phyloP scores from a whole-genome alignment of 345 rosid genomes.

The Syzygium jambos region DNA sequence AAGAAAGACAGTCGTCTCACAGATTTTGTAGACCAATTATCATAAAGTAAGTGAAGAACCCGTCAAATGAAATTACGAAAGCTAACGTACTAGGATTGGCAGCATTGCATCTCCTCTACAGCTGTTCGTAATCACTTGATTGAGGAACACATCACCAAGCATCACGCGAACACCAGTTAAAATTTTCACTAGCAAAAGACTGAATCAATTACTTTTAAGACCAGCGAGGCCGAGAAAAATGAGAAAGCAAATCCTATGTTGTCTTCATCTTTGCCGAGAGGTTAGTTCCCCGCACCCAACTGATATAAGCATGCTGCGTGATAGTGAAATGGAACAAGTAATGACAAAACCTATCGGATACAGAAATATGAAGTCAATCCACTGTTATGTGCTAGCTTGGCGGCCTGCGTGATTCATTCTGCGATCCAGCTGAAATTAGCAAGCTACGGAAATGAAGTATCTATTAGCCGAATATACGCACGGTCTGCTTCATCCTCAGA shows the following conservation, averaged over 20 bases:
- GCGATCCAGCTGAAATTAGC: background rate
- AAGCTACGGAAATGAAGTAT: background rate
- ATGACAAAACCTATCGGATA: background rate
- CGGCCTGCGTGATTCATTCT: background rate
- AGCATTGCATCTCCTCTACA: background rate
- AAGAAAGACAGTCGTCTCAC: background rate
- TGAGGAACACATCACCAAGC: background rate
- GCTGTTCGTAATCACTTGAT: background rate
- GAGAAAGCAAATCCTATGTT: background rate
- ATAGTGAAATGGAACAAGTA: background rate
- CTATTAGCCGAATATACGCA: background rate
- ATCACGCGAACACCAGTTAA: background rate
- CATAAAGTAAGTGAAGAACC: background rate
- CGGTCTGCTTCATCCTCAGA: background rate
- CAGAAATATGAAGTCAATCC: background rate
- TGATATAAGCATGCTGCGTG: background rate
- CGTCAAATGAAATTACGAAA: background rate
- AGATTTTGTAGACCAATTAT: background rate
- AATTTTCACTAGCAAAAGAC: background rate
- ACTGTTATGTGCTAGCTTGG: background rate
- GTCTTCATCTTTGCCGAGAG: background rate
- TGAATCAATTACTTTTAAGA: background rate
- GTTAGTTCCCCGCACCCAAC: background rate
- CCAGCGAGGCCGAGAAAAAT: background rate
- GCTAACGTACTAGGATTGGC: background rate